Percentiles rank a stretch among this genome's conserved stretches.
Conservation (phyloP, 2,329 filamentous ascomycete species). For the Aplosporella prunicola region DNA sequence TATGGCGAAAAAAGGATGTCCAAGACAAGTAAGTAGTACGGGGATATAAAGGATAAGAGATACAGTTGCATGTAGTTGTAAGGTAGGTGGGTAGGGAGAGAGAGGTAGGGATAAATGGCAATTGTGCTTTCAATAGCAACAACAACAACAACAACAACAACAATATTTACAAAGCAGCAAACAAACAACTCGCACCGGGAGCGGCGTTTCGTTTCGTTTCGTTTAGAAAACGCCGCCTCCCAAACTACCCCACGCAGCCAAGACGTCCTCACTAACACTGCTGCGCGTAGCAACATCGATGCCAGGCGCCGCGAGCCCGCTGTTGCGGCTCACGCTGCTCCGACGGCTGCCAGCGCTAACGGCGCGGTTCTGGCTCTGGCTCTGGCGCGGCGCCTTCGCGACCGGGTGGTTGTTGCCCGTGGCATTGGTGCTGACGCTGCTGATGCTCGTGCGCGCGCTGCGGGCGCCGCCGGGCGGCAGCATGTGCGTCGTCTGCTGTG, state of each 20-base stretch:
- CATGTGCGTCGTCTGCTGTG: neutral
- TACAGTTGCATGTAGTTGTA: too few species aligned
- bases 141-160: too few species aligned
- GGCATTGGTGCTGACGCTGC: neutral
- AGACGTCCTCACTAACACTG: slow-evolving; percentile 38
- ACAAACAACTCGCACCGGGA: too few species aligned
- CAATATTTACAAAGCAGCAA: too few species aligned
- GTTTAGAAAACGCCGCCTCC: too few species aligned
- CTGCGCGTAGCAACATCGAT: slow-evolving; percentile 15
- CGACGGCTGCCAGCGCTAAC: slow-evolving; percentile 4
- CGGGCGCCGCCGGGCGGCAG: neutral
- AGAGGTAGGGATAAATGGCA: too few species aligned
- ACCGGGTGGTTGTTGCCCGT: neutral
- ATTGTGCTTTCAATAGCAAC: too few species aligned
- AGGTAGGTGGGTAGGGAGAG: too few species aligned
- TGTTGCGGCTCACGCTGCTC: slow-evolving; percentile 5
- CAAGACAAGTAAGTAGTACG: too few species aligned
- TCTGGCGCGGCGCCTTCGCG: neutral
- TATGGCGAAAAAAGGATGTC: too few species aligned
- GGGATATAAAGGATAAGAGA: too few species aligned
- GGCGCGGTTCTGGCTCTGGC: neutral
- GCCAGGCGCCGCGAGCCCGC: neutral
- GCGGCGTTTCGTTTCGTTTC: too few species aligned
- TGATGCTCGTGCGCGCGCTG: neutral
- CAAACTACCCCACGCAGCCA: slow-evolving; percentile 38